A percentile compares a stretch with the other conserved stretches of the same genome.
Evolutionary conservation across 768 basidiomycete species (phyloP).

Genomic region (Heimioporus sp.): DNA sequence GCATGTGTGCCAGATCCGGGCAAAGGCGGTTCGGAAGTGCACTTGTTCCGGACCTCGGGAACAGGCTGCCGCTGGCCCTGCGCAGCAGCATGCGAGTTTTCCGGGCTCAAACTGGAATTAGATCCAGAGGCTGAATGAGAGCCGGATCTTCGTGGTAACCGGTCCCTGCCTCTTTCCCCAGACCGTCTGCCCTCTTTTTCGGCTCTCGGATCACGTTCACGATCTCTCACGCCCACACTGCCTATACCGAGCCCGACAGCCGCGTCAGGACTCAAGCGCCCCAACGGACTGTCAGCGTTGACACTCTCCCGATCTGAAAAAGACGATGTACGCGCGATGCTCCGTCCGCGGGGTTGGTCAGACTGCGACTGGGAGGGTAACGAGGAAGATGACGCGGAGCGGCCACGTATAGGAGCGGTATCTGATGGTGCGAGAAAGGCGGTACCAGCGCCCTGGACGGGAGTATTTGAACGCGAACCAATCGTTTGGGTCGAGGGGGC

Average conservation of each 20-base stretch:
- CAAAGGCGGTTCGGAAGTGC: conserved; percentile 18
- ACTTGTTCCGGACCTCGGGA: conserved; percentile 15
- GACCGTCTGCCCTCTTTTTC: conserved; percentile 30
- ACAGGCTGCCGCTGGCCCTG: conserved; percentile 2
- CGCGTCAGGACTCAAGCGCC: conserved; percentile 40
- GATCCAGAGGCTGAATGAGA: conserved; percentile 34
- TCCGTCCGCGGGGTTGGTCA: conserved; percentile 47
- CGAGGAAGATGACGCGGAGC: conserved; percentile 35
- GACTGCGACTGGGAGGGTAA: conserved; percentile 31
- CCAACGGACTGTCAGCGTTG: conserved; percentile 34
- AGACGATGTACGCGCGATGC: conserved; percentile 52
- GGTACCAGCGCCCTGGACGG: conserved; percentile 17
- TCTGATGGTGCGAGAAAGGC: conserved; percentile 28
- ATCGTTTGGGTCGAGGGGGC: too few relatives aligned
- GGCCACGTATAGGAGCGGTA: conserved; percentile 17
- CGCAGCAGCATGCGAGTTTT: conserved; percentile 14
- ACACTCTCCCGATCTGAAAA: conserved; percentile 51
- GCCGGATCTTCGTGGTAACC: conserved; percentile 21
- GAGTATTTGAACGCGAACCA: conserved; percentile 5
- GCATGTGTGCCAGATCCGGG: conserved; percentile 28
- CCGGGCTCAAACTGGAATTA: conserved; percentile 34
- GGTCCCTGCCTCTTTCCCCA: conserved; percentile 31
- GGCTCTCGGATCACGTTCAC: conserved; percentile 25
- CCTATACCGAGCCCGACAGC: conserved; percentile 28
- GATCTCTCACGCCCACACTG: conserved; percentile 33